These are phyloP conservation scores for Aureobasidium sp. DNA, from an alignment of 2,329 filamentous ascomycete species.

Conservation along the genomic window DNA sequence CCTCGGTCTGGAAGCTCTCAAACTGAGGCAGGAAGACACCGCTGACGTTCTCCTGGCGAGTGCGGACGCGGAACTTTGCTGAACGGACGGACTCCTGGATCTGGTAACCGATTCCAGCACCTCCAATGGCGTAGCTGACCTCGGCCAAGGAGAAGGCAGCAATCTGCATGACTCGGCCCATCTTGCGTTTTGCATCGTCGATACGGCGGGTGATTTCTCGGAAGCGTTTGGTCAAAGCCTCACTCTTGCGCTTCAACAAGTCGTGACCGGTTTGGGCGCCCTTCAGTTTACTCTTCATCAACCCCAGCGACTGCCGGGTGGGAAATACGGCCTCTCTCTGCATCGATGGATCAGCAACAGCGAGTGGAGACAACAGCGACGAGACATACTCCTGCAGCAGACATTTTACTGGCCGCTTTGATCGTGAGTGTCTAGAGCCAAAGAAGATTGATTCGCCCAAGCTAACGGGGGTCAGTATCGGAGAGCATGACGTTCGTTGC, in stretches of 20 bases:
- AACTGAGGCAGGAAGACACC: constrained; percentile 92
- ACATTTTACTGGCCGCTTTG: constrained; percentile 28
- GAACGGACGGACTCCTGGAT: constrained; percentile 93
- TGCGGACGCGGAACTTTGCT: constrained; percentile 84
- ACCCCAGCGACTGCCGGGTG: constrained; percentile 88
- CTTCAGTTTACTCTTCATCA: constrained; percentile 98
- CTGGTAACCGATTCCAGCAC: constrained; percentile 84
- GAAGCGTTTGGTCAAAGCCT: constrained; percentile 77
- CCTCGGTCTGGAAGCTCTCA: constrained; percentile 82
- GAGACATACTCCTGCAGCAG: constrained; percentile 33
- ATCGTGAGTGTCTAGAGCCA: not conserved
- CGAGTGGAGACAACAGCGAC: not conserved
- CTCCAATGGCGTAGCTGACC: constrained; percentile 93
- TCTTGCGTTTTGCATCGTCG: constrained; percentile 98
- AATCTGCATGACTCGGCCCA: constrained; percentile 99
- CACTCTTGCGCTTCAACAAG: constrained; percentile 93
- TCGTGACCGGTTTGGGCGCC: constrained; percentile 72
- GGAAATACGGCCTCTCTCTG: constrained; percentile 97
- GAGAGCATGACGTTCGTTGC: constrained; percentile 10
- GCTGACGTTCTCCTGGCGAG: constrained; percentile 97
- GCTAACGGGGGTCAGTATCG: no score
- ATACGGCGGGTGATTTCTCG: constrained; percentile 92
- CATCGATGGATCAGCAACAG: constrained; percentile 13
- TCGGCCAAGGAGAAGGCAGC: constrained; percentile 95
- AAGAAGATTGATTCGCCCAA: not conserved